These are phyloP conservation scores for Penicillium lagena DNA, from an alignment of 495 filamentous ascomycete genomes.

Conservation along the genomic window DNA sequence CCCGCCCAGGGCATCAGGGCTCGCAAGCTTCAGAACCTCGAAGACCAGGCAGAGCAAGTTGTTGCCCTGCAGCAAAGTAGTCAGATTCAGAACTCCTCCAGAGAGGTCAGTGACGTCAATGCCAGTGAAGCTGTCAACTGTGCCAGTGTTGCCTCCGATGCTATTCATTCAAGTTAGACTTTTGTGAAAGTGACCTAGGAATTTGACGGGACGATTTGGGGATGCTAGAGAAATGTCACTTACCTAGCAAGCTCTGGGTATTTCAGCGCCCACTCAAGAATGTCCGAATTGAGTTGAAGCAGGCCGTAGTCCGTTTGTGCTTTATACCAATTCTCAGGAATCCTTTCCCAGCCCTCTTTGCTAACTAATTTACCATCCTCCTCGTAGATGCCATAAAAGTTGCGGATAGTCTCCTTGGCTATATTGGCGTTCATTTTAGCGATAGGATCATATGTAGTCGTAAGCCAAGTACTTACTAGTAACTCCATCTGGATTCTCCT, in stretches of 20 bases:
- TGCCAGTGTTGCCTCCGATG: slow-evolving; percentile 53
- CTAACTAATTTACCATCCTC: slow-evolving; percentile 32
- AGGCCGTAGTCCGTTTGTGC: slow-evolving; percentile 33
- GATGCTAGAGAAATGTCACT: too few species aligned
- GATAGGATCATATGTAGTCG: too few species aligned
- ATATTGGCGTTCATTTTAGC: background rate
- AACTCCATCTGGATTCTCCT: slow-evolving; percentile 36
- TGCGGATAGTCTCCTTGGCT: slow-evolving; percentile 36
- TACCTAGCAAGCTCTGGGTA: slow-evolving; percentile 34
- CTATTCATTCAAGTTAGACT: slow-evolving; percentile 12
- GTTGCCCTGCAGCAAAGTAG: slow-evolving; percentile 35
- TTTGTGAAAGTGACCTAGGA: too few species aligned
- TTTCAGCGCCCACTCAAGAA: slow-evolving; percentile 26
- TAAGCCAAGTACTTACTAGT: slow-evolving; percentile 18
- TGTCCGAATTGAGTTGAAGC: slow-evolving; percentile 33
- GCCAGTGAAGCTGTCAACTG: slow-evolving; percentile 48
- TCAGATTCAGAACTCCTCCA: slow-evolving; percentile 38
- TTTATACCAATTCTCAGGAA: slow-evolving; percentile 59
- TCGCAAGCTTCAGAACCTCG: slow-evolving; percentile 33
- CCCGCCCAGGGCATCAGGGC: slow-evolving; percentile 31
- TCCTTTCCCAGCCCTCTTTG: slow-evolving; percentile 42
- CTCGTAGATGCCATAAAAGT: slow-evolving; percentile 41
- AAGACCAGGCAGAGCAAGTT: slow-evolving; percentile 44
- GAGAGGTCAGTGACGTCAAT: slow-evolving; percentile 43
- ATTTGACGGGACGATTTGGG: slow-evolving; percentile 7